phyloP scores from a whole-genome alignment of 768 basidiomycete genomes.

The Boletus pseudo-olivaceus region DNA sequence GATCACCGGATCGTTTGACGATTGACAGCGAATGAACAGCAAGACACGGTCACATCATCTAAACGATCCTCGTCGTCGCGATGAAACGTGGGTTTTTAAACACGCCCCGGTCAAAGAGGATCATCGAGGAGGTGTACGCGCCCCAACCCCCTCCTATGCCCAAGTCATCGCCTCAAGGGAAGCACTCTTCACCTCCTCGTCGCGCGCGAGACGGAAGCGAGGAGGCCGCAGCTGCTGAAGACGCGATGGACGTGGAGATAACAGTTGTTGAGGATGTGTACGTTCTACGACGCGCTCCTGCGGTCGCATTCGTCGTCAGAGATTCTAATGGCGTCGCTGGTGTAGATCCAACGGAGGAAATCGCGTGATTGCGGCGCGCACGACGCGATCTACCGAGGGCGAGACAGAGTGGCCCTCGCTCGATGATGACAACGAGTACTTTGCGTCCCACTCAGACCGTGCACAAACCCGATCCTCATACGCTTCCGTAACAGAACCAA shows the following conservation, averaged over 20 bases:
- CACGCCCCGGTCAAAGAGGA: slow-evolving; percentile 4
- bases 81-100: slow-evolving; percentile 27
- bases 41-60: too few species aligned
- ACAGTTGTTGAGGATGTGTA: not conserved
- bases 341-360: not conserved
- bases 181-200: not conserved
- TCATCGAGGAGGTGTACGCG: slow-evolving; percentile 6
- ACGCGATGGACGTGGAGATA: not conserved
- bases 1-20: not conserved
- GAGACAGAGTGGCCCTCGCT: not conserved
- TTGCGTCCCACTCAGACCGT: not conserved
- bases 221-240: not conserved
- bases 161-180: not conserved
- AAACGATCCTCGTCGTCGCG: not conserved
- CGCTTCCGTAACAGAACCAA: not conserved
- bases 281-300: not conserved
- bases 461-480: not conserved
- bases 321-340: not conserved
- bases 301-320: not conserved
- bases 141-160: not conserved
- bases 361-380: not conserved
- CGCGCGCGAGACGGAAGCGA: not conserved
- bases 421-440: not conserved
- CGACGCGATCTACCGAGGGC: not conserved
- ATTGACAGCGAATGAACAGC: not conserved